Evolutionary conservation across 495 filamentous ascomycete genomes (phyloP).

Genomic region (Sphaerosporella brunnea): DNA sequence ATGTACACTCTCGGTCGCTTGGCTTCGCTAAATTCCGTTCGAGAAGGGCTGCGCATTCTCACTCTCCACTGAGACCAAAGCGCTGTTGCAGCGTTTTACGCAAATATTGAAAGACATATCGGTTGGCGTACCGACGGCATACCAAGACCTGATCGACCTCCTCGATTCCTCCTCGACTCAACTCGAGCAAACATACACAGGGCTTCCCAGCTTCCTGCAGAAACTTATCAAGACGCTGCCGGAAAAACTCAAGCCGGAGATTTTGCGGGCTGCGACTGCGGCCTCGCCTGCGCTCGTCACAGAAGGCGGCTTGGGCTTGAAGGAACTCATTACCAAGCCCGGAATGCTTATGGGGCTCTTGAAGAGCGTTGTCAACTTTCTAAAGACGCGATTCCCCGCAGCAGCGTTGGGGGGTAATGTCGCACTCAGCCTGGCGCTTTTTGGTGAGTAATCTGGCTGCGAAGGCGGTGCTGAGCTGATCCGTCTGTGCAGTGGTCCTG

Average conservation of each 20-base stretch:
- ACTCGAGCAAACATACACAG: constrained; percentile 55
- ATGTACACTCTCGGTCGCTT: neutral
- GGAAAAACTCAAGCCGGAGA: constrained; percentile 50
- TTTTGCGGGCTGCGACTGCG: constrained; percentile 32
- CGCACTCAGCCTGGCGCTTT: constrained; percentile 66
- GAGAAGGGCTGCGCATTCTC: constrained; percentile 61
- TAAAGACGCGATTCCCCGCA: constrained; percentile 68
- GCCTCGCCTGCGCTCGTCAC: constrained; percentile 28
- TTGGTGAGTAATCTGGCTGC: constrained; percentile 39
- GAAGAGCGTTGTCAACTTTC: constrained; percentile 65
- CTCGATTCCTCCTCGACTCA: constrained; percentile 62
- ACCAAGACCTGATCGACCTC: constrained; percentile 59
- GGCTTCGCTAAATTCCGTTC: constrained; percentile 13
- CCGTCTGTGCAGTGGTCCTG: constrained; percentile 44
- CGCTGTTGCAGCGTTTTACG: constrained; percentile 66
- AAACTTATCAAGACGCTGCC: constrained; percentile 74
- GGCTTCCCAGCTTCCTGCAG: constrained; percentile 65
- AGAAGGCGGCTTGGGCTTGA: constrained; percentile 39
- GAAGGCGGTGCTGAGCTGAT: constrained; percentile 8
- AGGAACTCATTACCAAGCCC: constrained; percentile 69
- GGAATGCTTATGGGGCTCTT: constrained; percentile 67
- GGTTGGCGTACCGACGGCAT: constrained; percentile 82
- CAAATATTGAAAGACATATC: constrained; percentile 78
- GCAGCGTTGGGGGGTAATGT: constrained; percentile 71
- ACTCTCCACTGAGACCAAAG: constrained; percentile 61